Evolutionary conservation across 2,329 filamentous ascomycete genomes (phyloP).

Genomic region (Fusarium sp.): DNA sequence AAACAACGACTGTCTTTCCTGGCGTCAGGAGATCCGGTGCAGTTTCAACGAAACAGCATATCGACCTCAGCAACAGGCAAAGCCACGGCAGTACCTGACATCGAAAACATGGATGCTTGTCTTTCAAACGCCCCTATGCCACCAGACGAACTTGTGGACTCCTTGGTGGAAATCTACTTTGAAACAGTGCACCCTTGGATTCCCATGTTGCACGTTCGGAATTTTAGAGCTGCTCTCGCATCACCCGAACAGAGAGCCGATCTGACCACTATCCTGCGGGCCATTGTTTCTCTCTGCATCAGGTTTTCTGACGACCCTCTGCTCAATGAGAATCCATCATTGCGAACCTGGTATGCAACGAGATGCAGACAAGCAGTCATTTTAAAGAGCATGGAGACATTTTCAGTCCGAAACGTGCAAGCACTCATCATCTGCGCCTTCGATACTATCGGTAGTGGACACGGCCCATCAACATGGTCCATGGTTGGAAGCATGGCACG

Average conservation of each 20-base stretch:
- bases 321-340: conserved; percentile 37
- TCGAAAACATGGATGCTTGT: neutral
- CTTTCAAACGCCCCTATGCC: conserved; percentile 26
- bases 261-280: conserved; percentile 51
- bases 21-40: neutral
- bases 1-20: neutral
- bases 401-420: conserved; percentile 52
- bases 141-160: conserved; percentile 49
- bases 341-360: conserved; percentile 41
- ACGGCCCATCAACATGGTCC: conserved; percentile 51
- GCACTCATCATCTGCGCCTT: conserved; percentile 53
- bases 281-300: conserved; percentile 48
- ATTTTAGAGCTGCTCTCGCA: conserved; percentile 35
- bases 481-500: conserved; percentile 54
- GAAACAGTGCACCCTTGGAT: conserved; percentile 55
- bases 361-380: conserved; percentile 49
- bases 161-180: conserved; percentile 53
- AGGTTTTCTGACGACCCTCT: conserved; percentile 45
- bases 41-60: neutral
- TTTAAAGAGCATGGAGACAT: conserved; percentile 50
- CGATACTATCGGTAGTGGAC: conserved; percentile 52
- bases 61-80: neutral
- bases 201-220: conserved; percentile 42
- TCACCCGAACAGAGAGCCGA: conserved; percentile 26
- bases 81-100: neutral